Conservation (phyloP, 1,284 basidiomycete species). For the Acaromyces ingoldii region DNA sequence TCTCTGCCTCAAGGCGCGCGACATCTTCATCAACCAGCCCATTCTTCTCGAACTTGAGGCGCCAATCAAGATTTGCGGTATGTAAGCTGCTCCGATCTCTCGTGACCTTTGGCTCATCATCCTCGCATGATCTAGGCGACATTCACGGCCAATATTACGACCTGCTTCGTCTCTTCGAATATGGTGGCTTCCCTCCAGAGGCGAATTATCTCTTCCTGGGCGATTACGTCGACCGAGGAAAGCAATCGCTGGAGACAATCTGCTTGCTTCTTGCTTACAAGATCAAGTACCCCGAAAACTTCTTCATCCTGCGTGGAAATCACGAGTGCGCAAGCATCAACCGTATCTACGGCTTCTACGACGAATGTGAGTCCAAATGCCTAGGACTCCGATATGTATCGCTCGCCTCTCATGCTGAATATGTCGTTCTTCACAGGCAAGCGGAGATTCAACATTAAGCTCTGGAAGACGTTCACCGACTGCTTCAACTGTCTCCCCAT, state of each 20-base stretch:
- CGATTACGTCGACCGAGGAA: slow-evolving; percentile 91
- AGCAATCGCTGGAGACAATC: slow-evolving; percentile 89
- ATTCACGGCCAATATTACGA: slow-evolving; percentile 96
- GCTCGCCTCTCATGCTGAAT: slow-evolving; percentile 57
- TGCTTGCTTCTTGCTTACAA: slow-evolving; percentile 81
- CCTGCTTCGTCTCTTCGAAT: slow-evolving; percentile 85
- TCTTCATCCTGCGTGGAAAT: slow-evolving; percentile 89
- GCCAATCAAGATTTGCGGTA: slow-evolving; percentile 94
- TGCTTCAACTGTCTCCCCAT: slow-evolving; percentile 96
- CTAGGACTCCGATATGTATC: slow-evolving; percentile 39
- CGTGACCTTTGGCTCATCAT: too few relatives aligned
- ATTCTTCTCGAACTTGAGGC: slow-evolving; percentile 89
- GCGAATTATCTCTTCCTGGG: slow-evolving; percentile 94
- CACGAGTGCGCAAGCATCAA: slow-evolving; percentile 93
- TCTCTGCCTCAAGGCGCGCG: slow-evolving; percentile 85
- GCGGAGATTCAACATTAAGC: slow-evolving; percentile 93
- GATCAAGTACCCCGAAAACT: slow-evolving; percentile 98
- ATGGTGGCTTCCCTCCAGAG: slow-evolving; percentile 91
- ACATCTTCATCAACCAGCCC: slow-evolving; percentile 93
- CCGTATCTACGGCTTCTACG: slow-evolving; percentile 93
- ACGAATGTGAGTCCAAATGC: too few relatives aligned
- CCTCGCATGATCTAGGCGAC: too few relatives aligned
- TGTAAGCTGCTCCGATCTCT: too few relatives aligned
- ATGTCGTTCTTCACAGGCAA: too few relatives aligned
- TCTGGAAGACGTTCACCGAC: slow-evolving; percentile 99